Evolutionary conservation across 192 early-diverging fungal species (phyloP).

Genomic region (Linnemannia exigua): DNA sequence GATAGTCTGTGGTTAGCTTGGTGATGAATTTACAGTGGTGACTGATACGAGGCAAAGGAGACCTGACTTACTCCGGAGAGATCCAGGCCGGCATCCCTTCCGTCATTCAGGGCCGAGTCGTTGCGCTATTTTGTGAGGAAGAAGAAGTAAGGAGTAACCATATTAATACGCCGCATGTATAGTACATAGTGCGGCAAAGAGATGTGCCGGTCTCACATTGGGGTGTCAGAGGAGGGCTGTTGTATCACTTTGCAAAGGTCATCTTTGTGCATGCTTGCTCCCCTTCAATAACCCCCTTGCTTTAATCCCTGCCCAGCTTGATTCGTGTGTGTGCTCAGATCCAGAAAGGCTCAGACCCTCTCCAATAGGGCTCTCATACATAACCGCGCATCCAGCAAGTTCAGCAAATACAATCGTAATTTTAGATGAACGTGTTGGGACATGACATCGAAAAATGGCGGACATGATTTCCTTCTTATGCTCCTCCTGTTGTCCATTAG

Average conservation of each 20-base stretch:
- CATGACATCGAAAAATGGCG: not conserved
- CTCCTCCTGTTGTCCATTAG: not conserved
- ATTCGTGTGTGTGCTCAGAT: not conserved
- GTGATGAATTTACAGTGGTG: too few species aligned
- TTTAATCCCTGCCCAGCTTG: not conserved
- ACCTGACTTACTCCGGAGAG: conserved; percentile 53
- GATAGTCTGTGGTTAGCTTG: not conserved
- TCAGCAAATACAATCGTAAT: not conserved
- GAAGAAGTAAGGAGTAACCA: not conserved
- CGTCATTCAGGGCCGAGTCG: conserved; percentile 61
- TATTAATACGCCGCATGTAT: not conserved
- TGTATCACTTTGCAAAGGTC: not conserved
- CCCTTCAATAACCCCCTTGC: not conserved
- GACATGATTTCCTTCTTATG: not conserved
- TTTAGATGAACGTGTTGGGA: not conserved
- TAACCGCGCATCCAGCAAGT: too few species aligned
- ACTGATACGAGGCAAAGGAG: not conserved
- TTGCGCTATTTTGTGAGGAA: conserved; percentile 27
- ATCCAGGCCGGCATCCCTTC: conserved; percentile 56
- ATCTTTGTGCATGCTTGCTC: not conserved
- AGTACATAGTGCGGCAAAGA: not conserved
- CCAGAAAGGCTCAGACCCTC: not conserved
- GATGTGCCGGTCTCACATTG: not conserved
- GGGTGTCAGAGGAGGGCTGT: not conserved
- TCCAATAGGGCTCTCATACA: not conserved